A percentile compares a stretch with the other conserved stretches of the same genome.
Evolutionary conservation across 2,329 filamentous ascomycete species (phyloP).

Genomic region (Rhynchosporium agropyri): DNA sequence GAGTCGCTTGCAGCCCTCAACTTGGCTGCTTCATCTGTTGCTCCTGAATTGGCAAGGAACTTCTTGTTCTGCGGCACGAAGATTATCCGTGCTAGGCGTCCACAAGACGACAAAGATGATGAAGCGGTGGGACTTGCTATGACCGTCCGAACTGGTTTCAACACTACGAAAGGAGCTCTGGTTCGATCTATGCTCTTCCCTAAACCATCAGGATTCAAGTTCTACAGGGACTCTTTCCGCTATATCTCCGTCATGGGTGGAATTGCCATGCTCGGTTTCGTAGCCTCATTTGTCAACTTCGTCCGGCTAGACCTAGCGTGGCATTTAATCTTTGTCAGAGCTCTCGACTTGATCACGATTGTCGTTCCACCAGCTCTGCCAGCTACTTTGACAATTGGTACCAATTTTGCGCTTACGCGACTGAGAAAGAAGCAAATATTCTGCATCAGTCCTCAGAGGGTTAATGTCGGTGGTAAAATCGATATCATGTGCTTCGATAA

Average conservation of each 20-base stretch:
- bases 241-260: conserved; percentile 97
- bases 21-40: conserved; percentile 77
- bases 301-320: conserved; percentile 79
- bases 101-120: conserved; percentile 81
- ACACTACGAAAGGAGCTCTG: conserved; percentile 93
- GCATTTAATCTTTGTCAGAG: conserved; percentile 89
- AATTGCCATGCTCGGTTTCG: conserved; percentile 83
- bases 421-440: conserved; percentile 91
- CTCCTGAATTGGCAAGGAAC: conserved; percentile 80
- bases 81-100: conserved; percentile 85
- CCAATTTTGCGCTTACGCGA: conserved; percentile 87
- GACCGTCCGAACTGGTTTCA: conserved; percentile 92
- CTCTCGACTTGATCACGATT: conserved; percentile 94
- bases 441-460: conserved; percentile 95
- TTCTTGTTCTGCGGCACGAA: conserved; percentile 96
- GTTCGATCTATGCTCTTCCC: conserved; percentile 98
- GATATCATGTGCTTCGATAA: conserved; percentile 99
- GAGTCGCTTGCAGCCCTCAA: conserved; percentile 77
- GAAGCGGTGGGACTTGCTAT: conserved; percentile 91
- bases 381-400: conserved; percentile 93
- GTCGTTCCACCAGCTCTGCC: conserved; percentile 94
- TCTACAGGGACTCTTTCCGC: conserved; percentile 95
- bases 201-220: conserved; percentile 97
- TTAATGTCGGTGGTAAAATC: conserved; percentile 94
- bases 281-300: conserved; percentile 92